Base-by-base conservation (phyloP, 768 basidiomycete genomes). In the Lentinula sp. region DNA sequence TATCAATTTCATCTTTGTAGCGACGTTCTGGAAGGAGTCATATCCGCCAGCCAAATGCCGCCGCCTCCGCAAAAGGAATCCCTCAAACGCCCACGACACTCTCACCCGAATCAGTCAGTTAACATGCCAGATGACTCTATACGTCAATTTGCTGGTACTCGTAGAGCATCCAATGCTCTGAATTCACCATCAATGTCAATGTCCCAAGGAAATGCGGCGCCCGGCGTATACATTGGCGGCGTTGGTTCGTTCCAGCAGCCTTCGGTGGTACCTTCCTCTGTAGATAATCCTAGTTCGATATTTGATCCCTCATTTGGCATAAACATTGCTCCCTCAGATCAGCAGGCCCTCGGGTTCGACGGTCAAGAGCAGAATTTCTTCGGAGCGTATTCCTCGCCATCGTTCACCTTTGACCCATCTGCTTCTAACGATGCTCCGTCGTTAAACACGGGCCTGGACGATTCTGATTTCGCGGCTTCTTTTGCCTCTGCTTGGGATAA, bases 131-230 rank as follows among this genome's bases (percentile, higher is more conserved):
- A 32, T 6, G 16, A 59, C 10, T n/a, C n/a, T 37, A 13, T 32
- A 28, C 57, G 57, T 46, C 57, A 46, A 32, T 21, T 59, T 28
- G 57, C 57, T 49, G 57, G 57, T n/a, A 13, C 42, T 10, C 55
- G 28, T 8, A 56, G 55, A 42, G 55, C 18, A 9, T 56, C 28
- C 2, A 31, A 56, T 4, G 23, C 55, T 23, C 15, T 56, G 39
- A 23, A n/a, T 13, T 4, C 53, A 39, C 13, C 51, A 35, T 28
- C 2, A 28, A 28, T 28, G 28, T 54, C 37, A 9, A 11, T 8
- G 8, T 21, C 21, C 8, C 46, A 48, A 48, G 46, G 18, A 11
- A 18, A 8, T 48, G 51, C 2, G 9, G 8, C 18, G 23, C 4
- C 50, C 9, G 11, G 23, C 18, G n/a, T 51, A 11, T 6, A 11